Conservation (phyloP, 176 grass and related monocot genomes). For the Oryza meyeriana region DNA sequence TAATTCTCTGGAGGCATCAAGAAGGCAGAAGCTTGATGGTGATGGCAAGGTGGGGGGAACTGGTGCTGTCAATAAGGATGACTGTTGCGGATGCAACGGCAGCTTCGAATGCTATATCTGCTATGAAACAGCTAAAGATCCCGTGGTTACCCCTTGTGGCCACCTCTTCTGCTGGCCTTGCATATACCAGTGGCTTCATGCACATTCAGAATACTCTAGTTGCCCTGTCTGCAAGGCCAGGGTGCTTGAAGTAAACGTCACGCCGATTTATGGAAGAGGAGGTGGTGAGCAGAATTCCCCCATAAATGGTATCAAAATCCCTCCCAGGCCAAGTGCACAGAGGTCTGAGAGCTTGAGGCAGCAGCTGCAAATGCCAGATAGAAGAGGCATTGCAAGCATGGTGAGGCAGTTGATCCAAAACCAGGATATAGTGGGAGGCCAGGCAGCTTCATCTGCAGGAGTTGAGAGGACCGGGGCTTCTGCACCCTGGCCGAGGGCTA, state of each 20-base stretch:
- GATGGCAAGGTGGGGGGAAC: constrained; percentile 35
- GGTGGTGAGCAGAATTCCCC: constrained; percentile 9
- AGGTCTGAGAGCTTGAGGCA: constrained; percentile 58
- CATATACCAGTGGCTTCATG: constrained; percentile 71
- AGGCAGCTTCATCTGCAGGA: constrained; percentile 14
- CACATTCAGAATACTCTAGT: constrained; percentile 42
- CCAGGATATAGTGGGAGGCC: constrained; percentile 33
- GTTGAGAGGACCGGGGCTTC: constrained; percentile 16
- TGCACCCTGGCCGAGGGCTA: constrained; percentile 32
- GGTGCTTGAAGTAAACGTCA: constrained; percentile 56
- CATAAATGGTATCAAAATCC: constrained; percentile 33
- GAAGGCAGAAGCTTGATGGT: constrained; percentile 38
- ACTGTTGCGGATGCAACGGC: constrained; percentile 34
- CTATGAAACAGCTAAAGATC: constrained; percentile 64
- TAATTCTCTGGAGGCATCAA: constrained; percentile 43
- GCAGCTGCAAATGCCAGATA: constrained; percentile 41
- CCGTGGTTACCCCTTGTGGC: constrained; percentile 77
- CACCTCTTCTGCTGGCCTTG: constrained; percentile 96
- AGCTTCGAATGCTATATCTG: constrained; percentile 92
- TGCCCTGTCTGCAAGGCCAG: constrained; percentile 90
- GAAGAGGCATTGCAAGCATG: constrained; percentile 34
- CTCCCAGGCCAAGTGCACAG: constrained; percentile 56
- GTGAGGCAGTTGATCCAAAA: constrained; percentile 42
- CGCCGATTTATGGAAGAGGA: constrained; percentile 84
- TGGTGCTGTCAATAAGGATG: constrained; percentile 42